Evolutionary conservation across 345 rosid species (phyloP).

Genomic region (Eucalyptus cloeziana): DNA sequence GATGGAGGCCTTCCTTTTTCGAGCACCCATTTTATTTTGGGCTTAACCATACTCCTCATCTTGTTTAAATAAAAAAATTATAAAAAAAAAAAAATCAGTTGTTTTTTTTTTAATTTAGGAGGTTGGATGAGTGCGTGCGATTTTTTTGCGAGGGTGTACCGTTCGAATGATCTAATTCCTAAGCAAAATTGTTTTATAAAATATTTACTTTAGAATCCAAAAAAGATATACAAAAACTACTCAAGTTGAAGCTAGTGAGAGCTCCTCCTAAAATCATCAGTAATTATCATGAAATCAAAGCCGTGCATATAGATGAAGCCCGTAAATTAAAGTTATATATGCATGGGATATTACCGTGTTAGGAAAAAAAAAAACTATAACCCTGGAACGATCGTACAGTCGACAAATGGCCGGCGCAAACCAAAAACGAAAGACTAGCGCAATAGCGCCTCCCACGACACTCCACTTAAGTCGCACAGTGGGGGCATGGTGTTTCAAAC

Average conservation of each 20-base stretch:
- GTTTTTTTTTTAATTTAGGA: not conserved
- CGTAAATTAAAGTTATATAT: not conserved
- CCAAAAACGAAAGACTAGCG: no score
- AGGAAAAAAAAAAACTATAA: no score
- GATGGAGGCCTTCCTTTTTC: not conserved
- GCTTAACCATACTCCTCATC: not conserved
- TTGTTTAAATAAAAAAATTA: not conserved
- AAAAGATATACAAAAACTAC: rapidly evolving
- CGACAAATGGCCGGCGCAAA: no score
- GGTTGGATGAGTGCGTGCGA: not conserved
- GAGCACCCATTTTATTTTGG: not conserved
- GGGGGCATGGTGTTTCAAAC: no score
- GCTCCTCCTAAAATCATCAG: not conserved
- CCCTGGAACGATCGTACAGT: no score
- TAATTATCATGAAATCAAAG: not conserved
- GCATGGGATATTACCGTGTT: not conserved
- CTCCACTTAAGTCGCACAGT: no score
- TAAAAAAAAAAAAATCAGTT: rapidly evolving
- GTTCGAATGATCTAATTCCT: not conserved
- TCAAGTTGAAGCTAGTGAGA: not conserved
- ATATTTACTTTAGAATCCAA: rapidly evolving
- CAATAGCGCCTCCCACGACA: no score
- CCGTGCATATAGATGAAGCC: not conserved
- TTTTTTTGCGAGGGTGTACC: not conserved
- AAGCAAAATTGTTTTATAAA: not conserved